phyloP scores from a whole-genome alignment of 768 basidiomycete species.

The Lactifluus piperatus region DNA sequence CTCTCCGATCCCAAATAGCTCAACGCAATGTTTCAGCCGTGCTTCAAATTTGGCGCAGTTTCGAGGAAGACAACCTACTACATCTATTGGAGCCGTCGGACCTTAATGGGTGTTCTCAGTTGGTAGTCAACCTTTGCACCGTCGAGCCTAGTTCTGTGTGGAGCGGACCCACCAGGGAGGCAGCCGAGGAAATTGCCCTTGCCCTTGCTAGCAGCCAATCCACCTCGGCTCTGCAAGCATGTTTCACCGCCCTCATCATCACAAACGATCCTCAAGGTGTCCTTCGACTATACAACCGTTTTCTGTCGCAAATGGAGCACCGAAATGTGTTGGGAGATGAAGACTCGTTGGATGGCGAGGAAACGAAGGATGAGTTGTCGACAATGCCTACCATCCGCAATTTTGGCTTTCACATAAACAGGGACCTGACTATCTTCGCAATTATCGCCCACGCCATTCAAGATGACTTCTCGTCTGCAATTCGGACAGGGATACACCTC shows the following conservation, averaged over 20 bases:
- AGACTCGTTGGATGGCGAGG: background rate
- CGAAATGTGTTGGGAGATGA: background rate
- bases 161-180: conserved; percentile 17
- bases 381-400: background rate
- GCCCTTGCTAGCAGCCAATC: conserved; percentile 37
- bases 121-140: conserved; percentile 28
- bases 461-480: conserved; percentile 48
- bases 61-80: conserved; percentile 37
- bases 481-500: conserved; percentile 35
- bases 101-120: conserved; percentile 32
- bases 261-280: conserved; percentile 34
- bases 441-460: conserved; percentile 54
- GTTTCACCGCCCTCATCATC: conserved; percentile 40
- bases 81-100: conserved; percentile 38
- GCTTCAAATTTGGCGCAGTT: conserved; percentile 33
- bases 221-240: conserved; percentile 39
- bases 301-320: conserved; percentile 4
- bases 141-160: background rate
- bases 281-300: conserved; percentile 31
- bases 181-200: conserved; percentile 24
- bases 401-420: conserved; percentile 9
- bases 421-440: conserved; percentile 40
- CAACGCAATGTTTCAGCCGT: conserved; percentile 28
- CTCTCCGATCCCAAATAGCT: conserved; percentile 27
- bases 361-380: background rate